These are phyloP conservation scores for Xylaria sp. DNA, from an alignment of 2,329 filamentous ascomycete species.

Conservation along the genomic window DNA sequence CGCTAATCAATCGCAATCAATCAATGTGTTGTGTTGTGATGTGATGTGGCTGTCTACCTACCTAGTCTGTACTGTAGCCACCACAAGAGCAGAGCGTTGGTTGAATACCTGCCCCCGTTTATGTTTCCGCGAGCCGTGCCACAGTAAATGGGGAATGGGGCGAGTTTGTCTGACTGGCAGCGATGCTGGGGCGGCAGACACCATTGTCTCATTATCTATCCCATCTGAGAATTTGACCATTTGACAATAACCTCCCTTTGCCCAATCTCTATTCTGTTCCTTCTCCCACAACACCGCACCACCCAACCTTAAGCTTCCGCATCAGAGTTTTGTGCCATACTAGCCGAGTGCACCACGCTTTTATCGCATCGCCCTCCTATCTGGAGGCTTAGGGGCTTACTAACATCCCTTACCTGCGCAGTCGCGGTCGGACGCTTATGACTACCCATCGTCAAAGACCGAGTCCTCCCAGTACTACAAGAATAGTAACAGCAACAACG, in stretches of 20 bases:
- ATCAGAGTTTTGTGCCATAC: no score
- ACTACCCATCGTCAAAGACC: slow-evolving; percentile 44
- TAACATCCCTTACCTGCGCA: slow-evolving; percentile 32
- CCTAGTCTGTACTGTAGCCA: neutral
- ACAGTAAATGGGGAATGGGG: slow-evolving; percentile 35
- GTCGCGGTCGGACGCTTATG: slow-evolving; percentile 59
- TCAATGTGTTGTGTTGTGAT: neutral
- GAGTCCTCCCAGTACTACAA: slow-evolving; percentile 42
- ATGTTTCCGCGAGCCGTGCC: slow-evolving; percentile 31
- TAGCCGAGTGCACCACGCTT: neutral
- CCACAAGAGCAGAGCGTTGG: slow-evolving; percentile 6
- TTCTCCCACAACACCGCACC: slow-evolving; percentile 8
- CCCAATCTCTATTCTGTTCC: slow-evolving; percentile 14
- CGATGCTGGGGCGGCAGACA: neutral
- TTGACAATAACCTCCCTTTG: no score
- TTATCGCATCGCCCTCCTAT: neutral
- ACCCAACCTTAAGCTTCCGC: neutral
- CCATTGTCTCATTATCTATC: slow-evolving; percentile 34
- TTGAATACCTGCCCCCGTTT: slow-evolving; percentile 22
- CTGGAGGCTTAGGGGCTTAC: slow-evolving; percentile 15
- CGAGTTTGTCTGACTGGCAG: slow-evolving; percentile 33
- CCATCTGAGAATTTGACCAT: slow-evolving; percentile 33
- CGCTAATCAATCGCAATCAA: slow-evolving; percentile 7
- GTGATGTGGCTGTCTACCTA: slow-evolving; percentile 16
- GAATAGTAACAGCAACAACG: slow-evolving; percentile 52